phyloP scores from a whole-genome alignment of 2,329 filamentous ascomycete genomes.

The Xylaria digitata region DNA sequence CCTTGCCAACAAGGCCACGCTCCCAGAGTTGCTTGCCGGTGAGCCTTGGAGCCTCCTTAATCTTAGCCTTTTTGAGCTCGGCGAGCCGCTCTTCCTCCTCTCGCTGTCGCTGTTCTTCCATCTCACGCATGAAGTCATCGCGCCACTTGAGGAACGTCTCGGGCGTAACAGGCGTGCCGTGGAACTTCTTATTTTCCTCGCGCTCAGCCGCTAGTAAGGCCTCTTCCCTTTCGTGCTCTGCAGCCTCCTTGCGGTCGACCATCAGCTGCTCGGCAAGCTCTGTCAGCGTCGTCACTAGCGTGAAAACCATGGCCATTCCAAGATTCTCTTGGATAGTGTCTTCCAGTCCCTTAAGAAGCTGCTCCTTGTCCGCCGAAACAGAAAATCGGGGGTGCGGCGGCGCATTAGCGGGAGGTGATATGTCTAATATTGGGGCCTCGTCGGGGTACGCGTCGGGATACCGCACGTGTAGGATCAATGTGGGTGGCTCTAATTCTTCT shows the following conservation, averaged over 20 bases:
- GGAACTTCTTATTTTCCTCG: constrained; percentile 96
- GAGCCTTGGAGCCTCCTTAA: constrained; percentile 78
- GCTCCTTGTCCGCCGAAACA: constrained; percentile 80
- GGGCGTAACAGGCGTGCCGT: constrained; percentile 87
- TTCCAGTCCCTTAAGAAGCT: constrained; percentile 75
- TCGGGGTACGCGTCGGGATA: constrained; percentile 95
- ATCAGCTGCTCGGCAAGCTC: constrained; percentile 91
- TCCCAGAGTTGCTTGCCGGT: constrained; percentile 84
- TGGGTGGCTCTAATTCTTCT: constrained; percentile 72
- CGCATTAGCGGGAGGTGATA: constrained; percentile 78
- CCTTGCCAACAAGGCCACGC: constrained; percentile 74
- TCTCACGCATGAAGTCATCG: constrained; percentile 79
- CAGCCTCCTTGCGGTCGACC: constrained; percentile 74
- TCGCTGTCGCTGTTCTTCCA: constrained; percentile 75
- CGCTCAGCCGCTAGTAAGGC: constrained; percentile 72
- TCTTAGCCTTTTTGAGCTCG: constrained; percentile 81
- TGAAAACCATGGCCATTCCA: constrained; percentile 98
- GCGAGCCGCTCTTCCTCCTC: constrained; percentile 83
- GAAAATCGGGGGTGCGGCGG: constrained; percentile 78
- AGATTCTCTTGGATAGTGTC: constrained; percentile 90
- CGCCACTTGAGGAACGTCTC: constrained; percentile 89
- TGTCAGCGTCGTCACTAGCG: constrained; percentile 86
- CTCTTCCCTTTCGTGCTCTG: constrained; percentile 68
- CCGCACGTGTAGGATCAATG: constrained; percentile 83
- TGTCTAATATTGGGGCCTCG: constrained; percentile 82